phyloP scores from a whole-genome alignment of 805 yeast genomes.

The Lipomyces sp. region DNA sequence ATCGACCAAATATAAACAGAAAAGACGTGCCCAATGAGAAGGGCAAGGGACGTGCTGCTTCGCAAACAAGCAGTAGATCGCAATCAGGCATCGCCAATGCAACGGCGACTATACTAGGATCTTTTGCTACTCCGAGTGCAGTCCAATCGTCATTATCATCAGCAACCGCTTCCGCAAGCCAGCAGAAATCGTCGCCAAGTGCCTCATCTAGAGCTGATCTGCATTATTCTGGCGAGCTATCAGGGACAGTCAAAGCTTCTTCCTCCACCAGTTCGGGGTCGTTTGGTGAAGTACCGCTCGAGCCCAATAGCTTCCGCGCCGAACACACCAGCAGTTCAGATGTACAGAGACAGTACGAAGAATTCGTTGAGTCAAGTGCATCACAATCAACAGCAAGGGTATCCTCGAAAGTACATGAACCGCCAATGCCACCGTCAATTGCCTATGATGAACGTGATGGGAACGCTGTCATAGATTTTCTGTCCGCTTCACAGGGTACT shows the following conservation, averaged over 20 bases:
- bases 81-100: conserved; percentile 17
- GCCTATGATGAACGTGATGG: conserved; percentile 25
- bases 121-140: conserved; percentile 23
- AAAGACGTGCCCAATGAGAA: conserved; percentile 8
- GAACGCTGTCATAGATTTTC: conserved; percentile 27
- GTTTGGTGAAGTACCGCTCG: background rate
- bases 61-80: background rate
- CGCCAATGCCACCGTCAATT: background rate
- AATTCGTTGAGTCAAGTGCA: background rate
- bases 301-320: background rate
- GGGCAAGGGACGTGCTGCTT: conserved; percentile 9
- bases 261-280: background rate
- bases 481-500: conserved; percentile 20
- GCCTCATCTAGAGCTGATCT: background rate
- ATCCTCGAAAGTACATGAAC: background rate
- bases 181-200: conserved; percentile 12
- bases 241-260: background rate
- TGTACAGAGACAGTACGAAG: background rate
- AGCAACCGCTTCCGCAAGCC: conserved; percentile 3
- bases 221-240: background rate
- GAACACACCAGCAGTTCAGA: background rate
- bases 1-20: background rate
- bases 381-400: background rate
- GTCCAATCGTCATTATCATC: conserved; percentile 13
- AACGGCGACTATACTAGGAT: conserved; percentile 17